phyloP scores from a whole-genome alignment of 2,329 filamentous ascomycete species.

The Dichotomopilus funicola region DNA sequence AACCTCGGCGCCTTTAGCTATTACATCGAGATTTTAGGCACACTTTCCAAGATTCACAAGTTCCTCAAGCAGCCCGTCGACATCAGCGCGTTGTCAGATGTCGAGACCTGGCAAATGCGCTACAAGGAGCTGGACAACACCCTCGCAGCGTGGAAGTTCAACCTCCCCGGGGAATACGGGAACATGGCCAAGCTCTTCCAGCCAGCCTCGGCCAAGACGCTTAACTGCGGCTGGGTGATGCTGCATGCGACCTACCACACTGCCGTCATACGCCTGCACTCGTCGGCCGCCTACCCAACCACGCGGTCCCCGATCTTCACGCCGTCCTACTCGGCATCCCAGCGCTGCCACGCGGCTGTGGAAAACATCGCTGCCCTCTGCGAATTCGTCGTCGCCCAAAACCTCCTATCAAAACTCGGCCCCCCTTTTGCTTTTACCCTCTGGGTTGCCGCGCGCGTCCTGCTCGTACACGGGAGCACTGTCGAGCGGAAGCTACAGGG shows the following conservation, averaged over 20 bases:
- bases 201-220: conserved; percentile 57
- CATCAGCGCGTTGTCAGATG: conserved; percentile 75
- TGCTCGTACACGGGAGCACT: conserved; percentile 85
- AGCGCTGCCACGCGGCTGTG: conserved; percentile 76
- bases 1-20: conserved; percentile 84
- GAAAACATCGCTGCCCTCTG: conserved; percentile 74
- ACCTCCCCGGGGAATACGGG: conserved; percentile 73
- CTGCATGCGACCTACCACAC: conserved; percentile 86
- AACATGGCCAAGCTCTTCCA: conserved; percentile 76
- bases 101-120: conserved; percentile 81
- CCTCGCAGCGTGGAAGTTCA: conserved; percentile 76
- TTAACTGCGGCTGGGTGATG: conserved; percentile 85
- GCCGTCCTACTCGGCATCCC: conserved; percentile 76
- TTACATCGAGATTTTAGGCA: conserved; percentile 83
- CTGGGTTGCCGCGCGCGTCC: conserved; percentile 81
- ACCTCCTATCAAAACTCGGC: conserved; percentile 71
- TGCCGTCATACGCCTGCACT: conserved; percentile 82
- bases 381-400: conserved; percentile 69
- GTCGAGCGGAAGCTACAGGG: conserved; percentile 72
- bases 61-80: conserved; percentile 87
- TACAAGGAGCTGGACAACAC: conserved; percentile 80
- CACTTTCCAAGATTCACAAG: conserved; percentile 78
- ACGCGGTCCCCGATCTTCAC: conserved; percentile 84
- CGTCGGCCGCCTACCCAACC: conserved; percentile 86
- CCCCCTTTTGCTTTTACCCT: conserved; percentile 88